Base-by-base conservation (phyloP, 176 grass and related monocot species). In the Cenchrus purpureus region DNA sequence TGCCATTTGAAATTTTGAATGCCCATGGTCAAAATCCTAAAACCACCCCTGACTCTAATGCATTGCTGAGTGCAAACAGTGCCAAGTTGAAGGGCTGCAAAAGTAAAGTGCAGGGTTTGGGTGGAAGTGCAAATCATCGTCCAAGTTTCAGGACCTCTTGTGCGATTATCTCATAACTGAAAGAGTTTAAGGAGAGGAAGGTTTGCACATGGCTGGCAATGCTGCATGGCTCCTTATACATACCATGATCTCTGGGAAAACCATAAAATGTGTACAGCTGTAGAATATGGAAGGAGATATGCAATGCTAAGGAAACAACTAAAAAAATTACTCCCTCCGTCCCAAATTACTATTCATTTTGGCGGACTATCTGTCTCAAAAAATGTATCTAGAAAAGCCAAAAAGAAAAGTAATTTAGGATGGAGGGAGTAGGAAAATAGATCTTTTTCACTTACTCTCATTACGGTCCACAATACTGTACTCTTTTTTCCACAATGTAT, bases 121-220 rank as follows among this genome's bases (percentile, higher is more conserved):
- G 10, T 73, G 70, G n/a, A 73, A 73, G 12, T 29, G 44, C 70
- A 51, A 69, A 51, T 44, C 51, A 4, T 51, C n/a, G 0, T 73
- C 70, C 46, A 73, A 51, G 46, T 73, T 15, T 73, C 11, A 49
- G 2, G 8, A 73, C 70, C 45, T 50, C 45, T n/a, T 25, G 20
- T 50, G 44, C 69, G 22, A 71, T 70, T 70, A 45, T 45, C 42
- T 46, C 42, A 25, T 71, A 40, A 40, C 2, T 67, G 16, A 69
- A 69, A 69, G 66, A 44, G 66, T 69, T 8, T 13, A n/a, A 45
- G 40, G 67, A 20, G 67, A 45, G 40, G 16, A 69, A n/a, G 67
- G 67, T 69, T 69, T 69, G 67, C 67, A 69, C 17, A 45, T n/a
- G 67, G 67, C 40, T 45, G 40, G 67, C 66, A 68, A 15, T 68